Evolutionary conservation across 2,329 filamentous ascomycete genomes (phyloP), one percentile per base, ranked within the genome.

Genomic region (Aspergillus arachidicola): DNA sequence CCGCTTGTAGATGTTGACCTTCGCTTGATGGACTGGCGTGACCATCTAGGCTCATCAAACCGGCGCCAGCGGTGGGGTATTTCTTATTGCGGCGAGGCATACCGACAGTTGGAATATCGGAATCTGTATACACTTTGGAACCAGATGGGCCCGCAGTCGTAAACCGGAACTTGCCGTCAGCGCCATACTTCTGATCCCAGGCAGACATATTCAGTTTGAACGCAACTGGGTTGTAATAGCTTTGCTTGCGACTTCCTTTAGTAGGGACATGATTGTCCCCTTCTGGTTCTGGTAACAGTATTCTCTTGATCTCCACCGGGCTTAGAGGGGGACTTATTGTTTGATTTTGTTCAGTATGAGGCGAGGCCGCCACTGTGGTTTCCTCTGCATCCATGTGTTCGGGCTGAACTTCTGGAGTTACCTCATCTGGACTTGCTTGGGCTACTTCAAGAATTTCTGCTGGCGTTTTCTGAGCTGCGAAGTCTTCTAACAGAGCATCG

Each of bases 121-220:
- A 54, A 43, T 55, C 58, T 21, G 53, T 45, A 1, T 58, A 50
- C 28, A 64, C 64, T n/a, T 59, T 61, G 6, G 46, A 59, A 16
- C 64, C 43, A 10, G 30, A 50, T 12, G 61, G 54, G 4, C 53
- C 60, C 11, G 65, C 61, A 36, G 67, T 58, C 21, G 69, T 64
- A 53, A 81, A 80, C 68, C 76, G 78, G 62, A 80, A 86, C 55
- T 80, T 82, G 10, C 83, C 84, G 36, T 79, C 73, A 53, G 76
- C 63, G 46, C 79, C 77, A 73, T 88, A 88, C 68, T 86, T 87
- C 26, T 82, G 76, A 69, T 86, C 83, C 60, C 83, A 81, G 28
- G 79, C 68, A 45, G 77, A 76, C 60, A 86, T 71, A 57, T 79
- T 81, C 41, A 78, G 76, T 65, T 80, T 81, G 70, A 88, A 88